phyloP scores from a whole-genome alignment of 495 filamentous ascomycete genomes.

The Hypoxylon lienhwacheense region DNA sequence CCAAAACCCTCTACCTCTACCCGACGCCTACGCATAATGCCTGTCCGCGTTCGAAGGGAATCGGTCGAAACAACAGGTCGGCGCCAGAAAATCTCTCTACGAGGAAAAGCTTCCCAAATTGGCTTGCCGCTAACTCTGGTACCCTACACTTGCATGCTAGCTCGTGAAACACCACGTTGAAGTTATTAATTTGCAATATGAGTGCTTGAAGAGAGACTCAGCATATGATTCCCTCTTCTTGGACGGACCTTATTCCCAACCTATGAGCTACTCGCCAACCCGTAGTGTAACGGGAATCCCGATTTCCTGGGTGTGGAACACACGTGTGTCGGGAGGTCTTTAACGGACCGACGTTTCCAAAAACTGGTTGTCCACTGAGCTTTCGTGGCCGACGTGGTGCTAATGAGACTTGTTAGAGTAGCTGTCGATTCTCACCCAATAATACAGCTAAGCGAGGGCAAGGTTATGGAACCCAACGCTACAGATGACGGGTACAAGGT shows the following conservation, averaged over 20 bases:
- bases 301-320: neutral
- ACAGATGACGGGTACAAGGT: too few species aligned
- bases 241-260: neutral
- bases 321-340: conserved; percentile 3
- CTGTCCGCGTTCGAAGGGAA: conserved; percentile 9
- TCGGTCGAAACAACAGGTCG: neutral
- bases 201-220: conserved; percentile 1
- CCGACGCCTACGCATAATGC: neutral
- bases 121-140: neutral
- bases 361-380: neutral
- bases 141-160: neutral
- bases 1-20: conserved; percentile 1
- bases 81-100: neutral
- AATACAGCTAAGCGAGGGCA: too few species aligned
- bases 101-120: neutral
- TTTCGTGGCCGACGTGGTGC: conserved; percentile 1
- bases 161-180: conserved; percentile 9
- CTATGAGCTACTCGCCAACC: conserved; percentile 10
- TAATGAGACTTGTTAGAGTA: neutral
- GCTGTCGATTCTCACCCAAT: too few species aligned
- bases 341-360: neutral
- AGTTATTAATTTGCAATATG: neutral
- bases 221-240: conserved; percentile 2
- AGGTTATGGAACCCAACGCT: too few species aligned
- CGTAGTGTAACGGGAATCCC: conserved; percentile 19